Conservation (phyloP, 345 rosid genomes). For the Gossypium raimondii region DNA sequence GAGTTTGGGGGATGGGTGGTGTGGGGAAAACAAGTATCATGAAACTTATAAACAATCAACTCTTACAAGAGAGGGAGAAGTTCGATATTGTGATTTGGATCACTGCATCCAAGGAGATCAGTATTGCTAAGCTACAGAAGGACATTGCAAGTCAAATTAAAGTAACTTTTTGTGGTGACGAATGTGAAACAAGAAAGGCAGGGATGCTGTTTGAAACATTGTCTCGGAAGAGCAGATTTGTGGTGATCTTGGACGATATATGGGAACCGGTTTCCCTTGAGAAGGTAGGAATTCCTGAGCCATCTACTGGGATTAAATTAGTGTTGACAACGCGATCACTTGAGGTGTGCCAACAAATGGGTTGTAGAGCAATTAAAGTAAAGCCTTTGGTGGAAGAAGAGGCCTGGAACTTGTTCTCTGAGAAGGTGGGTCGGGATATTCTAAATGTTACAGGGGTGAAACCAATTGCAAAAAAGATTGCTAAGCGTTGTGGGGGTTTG, state of each 20-base stretch:
- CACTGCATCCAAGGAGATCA: neutral
- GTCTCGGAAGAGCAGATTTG: neutral
- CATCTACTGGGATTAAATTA: neutral
- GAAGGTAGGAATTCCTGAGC: constrained; percentile 18
- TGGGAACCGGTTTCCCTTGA: neutral
- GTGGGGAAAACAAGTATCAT: neutral
- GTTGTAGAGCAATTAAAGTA: neutral
- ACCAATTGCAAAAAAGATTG: neutral
- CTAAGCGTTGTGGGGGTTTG: constrained; percentile 1
- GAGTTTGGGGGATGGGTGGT: neutral
- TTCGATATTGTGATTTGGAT: neutral
- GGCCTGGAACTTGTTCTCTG: neutral
- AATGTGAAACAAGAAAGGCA: neutral
- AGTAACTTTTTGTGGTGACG: neutral
- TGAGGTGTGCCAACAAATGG: neutral
- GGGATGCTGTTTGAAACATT: neutral
- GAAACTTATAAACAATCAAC: neutral
- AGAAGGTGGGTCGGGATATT: neutral
- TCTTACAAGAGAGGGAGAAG: neutral
- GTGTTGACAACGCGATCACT: neutral
- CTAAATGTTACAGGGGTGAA: neutral
- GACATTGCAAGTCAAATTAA: neutral
- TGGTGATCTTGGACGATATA: constrained; percentile 27
- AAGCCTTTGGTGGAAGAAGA: neutral
- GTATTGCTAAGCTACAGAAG: neutral